Evolutionary conservation across 345 rosid genomes (phyloP).

Genomic region (Toxicodendron radicans): DNA sequence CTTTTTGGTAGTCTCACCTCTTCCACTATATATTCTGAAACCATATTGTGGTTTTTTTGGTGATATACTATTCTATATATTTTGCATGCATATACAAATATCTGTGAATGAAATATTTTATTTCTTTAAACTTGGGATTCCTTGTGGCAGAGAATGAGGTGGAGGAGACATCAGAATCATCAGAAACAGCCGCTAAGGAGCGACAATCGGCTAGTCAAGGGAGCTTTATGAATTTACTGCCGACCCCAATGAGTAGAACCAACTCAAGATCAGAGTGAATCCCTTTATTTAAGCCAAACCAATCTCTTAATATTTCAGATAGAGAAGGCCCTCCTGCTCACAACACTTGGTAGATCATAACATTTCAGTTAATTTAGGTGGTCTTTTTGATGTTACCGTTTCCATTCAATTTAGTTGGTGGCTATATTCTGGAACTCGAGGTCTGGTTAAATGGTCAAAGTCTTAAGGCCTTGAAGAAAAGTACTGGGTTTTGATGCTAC

Average conservation of each 20-base stretch:
- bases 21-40: neutral
- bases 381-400: neutral
- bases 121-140: neutral
- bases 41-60: neutral
- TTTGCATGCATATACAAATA: neutral
- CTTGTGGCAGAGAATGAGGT: slow-evolving; percentile 49
- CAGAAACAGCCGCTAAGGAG: slow-evolving; percentile 27
- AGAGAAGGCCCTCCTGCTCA: neutral
- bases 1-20: slow-evolving; percentile 56
- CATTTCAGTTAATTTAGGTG: neutral
- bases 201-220: slow-evolving; percentile 34
- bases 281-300: slow-evolving; percentile 18
- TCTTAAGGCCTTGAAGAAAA: neutral
- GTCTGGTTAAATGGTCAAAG: slow-evolving; percentile 3
- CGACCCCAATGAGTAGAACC: slow-evolving; percentile 36
- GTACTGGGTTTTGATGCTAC: slow-evolving; percentile 19
- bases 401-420: neutral
- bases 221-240: slow-evolving; percentile 49
- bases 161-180: slow-evolving; percentile 52
- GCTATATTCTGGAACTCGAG: slow-evolving; percentile 4
- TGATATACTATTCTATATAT: neutral
- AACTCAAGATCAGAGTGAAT: slow-evolving; percentile 31
- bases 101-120: neutral
- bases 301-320: neutral
- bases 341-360: slow-evolving; percentile 2